Evolutionary conservation across 768 basidiomycete species (phyloP).

Genomic region (Phaeolepiota aurea): DNA sequence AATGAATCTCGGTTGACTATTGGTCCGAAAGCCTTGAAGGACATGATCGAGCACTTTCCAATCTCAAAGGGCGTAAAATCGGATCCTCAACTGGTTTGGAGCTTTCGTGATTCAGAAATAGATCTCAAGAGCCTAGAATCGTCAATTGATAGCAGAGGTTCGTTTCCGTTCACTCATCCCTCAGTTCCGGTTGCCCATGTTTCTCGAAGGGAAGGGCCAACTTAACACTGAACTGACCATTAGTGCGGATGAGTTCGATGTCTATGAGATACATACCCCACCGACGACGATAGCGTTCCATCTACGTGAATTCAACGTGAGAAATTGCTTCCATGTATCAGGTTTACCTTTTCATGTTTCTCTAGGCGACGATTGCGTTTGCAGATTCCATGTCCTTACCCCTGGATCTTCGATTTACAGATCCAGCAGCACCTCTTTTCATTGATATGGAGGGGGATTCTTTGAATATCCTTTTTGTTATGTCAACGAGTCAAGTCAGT

Average conservation of each 20-base stretch:
- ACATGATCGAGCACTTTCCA: conserved; percentile 79
- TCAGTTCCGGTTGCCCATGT: conserved; percentile 1
- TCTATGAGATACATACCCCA: conserved; percentile 54
- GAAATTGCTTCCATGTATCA: background rate
- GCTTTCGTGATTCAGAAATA: conserved; percentile 63
- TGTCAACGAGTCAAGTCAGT: conserved; percentile 65
- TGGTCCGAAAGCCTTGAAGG: conserved; percentile 64
- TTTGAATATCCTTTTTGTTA: conserved; percentile 61
- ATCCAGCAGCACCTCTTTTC: conserved; percentile 65
- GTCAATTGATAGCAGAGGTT: conserved; percentile 59
- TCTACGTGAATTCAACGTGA: conserved; percentile 75
- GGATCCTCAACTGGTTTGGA: conserved; percentile 79
- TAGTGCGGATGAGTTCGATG: conserved; percentile 74
- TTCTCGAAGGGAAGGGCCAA: conserved; percentile 46
- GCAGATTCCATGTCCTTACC: conserved; percentile 62
- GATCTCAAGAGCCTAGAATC: conserved; percentile 61
- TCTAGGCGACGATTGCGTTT: conserved; percentile 73
- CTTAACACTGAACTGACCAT: conserved; percentile 72
- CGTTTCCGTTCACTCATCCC: too few relatives aligned
- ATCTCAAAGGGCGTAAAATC: conserved; percentile 49
- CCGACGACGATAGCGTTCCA: conserved; percentile 74
- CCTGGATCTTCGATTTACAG: conserved; percentile 69
- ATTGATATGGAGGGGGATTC: conserved; percentile 69
- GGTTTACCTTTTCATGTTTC: background rate
- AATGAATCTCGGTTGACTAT: conserved; percentile 63